Evolutionary conservation across 345 rosid species (phyloP).

Genomic region (Psidium guajava): DNA sequence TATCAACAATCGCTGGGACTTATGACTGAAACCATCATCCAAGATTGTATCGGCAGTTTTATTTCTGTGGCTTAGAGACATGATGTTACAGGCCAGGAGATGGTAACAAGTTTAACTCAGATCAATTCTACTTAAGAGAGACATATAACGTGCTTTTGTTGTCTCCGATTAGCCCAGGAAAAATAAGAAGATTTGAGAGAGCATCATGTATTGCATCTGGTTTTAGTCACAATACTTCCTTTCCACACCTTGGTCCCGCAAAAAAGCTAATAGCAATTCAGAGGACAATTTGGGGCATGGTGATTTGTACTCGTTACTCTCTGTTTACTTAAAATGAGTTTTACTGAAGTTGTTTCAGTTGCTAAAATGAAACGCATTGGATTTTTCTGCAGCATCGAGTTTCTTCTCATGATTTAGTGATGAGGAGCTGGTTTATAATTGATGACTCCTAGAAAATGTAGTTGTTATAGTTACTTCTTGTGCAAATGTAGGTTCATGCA

Average conservation of each 20-base stretch:
- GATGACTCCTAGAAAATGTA: not conserved
- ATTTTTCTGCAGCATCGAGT: not conserved
- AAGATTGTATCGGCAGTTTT: not conserved
- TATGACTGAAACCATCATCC: not conserved
- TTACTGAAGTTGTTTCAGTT: not conserved
- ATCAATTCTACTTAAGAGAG: not conserved
- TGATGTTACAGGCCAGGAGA: not conserved
- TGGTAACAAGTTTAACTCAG: not conserved
- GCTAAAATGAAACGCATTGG: not conserved
- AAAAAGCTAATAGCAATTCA: not conserved
- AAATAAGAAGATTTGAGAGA: not conserved
- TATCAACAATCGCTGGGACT: not conserved
- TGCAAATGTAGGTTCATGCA: not conserved
- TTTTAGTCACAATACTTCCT: not conserved
- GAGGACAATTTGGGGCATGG: not conserved
- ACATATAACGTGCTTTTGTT: not conserved
- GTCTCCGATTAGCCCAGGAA: not conserved
- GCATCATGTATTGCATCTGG: not conserved
- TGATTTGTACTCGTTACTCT: not conserved
- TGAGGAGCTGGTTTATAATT: not conserved
- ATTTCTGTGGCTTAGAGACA: not conserved
- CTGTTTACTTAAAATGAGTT: not conserved
- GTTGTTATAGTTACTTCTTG: not conserved
- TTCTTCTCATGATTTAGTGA: not conserved
- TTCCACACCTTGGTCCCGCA: not conserved